Percentiles rank a stretch among this genome's conserved stretches.
Evolutionary conservation across 495 filamentous ascomycete genomes (phyloP).

Genomic region (Hypoxylon subgilvum): DNA sequence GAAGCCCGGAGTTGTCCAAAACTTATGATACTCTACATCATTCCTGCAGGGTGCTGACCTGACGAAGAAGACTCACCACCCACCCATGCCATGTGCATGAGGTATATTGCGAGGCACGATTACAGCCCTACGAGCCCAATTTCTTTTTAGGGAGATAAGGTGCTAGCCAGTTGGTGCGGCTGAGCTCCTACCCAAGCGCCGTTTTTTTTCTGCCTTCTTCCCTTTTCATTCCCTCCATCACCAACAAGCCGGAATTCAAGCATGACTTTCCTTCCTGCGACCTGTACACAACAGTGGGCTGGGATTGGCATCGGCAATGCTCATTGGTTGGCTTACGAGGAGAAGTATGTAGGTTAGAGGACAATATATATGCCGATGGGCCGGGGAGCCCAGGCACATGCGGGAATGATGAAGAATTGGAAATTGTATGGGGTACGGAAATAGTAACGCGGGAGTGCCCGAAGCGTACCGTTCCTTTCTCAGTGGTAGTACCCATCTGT

Average conservation of each 20-base stretch:
- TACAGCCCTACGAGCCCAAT: conserved; percentile 14
- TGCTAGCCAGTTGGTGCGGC: conserved; percentile 21
- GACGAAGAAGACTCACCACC: not conserved
- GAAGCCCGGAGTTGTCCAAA: conserved; percentile 22
- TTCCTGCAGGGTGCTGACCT: conserved; percentile 16
- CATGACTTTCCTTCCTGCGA: not conserved
- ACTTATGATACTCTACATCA: conserved; percentile 9
- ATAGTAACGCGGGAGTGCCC: conserved; percentile 35
- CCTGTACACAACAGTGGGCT: conserved; percentile 1
- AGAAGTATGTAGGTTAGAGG: no score
- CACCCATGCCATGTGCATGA: conserved; percentile 22
- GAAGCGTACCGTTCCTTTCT: conserved; percentile 16
- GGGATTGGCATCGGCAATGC: conserved; percentile 3
- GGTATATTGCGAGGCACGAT: conserved; percentile 27
- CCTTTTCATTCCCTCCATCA: not conserved
- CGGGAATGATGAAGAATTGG: no score
- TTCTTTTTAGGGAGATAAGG: not conserved
- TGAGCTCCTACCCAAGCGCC: conserved; percentile 17
- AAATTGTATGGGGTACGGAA: not conserved
- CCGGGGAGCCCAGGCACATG: no score
- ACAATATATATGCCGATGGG: no score
- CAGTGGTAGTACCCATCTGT: no score
- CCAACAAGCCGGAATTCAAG: not conserved
- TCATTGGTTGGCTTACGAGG: conserved; percentile 31
- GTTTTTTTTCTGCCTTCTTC: not conserved